Percentiles rank a stretch among this genome's conserved stretches.
Evolutionary conservation across 2,329 filamentous ascomycete species (phyloP).

Genomic region (Trichoderma cornu-damae): DNA sequence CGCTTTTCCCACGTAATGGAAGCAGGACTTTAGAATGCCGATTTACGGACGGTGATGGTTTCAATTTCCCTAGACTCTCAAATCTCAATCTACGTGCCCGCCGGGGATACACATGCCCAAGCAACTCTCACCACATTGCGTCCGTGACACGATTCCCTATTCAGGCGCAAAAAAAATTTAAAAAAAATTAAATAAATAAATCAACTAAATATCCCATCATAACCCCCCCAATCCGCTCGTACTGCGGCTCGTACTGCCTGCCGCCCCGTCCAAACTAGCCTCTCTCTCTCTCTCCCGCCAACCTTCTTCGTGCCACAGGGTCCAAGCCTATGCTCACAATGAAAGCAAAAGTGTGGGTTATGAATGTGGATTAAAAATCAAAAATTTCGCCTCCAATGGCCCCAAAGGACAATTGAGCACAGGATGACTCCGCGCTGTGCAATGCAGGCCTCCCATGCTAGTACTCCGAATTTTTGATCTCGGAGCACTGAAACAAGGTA

Average conservation of each 20-base stretch:
- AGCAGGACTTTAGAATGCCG: too few relatives aligned
- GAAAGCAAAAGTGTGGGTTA: slow-evolving; percentile 38
- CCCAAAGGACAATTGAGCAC: slow-evolving; percentile 48
- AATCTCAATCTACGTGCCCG: too few relatives aligned
- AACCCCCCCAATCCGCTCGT: background rate
- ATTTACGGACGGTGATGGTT: too few relatives aligned
- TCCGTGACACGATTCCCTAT: too few relatives aligned
- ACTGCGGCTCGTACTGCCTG: background rate
- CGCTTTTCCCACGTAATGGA: too few relatives aligned
- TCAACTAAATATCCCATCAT: background rate
- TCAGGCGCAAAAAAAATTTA: too few relatives aligned
- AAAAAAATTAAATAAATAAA: background rate
- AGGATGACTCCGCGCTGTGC: slow-evolving; percentile 48
- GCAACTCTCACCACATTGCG: too few relatives aligned
- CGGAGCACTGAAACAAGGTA: slow-evolving; percentile 43
- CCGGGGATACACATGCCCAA: too few relatives aligned
- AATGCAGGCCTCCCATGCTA: slow-evolving; percentile 47
- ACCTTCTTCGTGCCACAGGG: slow-evolving; percentile 43
- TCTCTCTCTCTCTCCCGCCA: too few relatives aligned
- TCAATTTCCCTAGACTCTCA: too few relatives aligned
- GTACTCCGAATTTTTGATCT: slow-evolving; percentile 41
- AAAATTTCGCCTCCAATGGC: slow-evolving; percentile 49
- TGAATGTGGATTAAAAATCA: too few relatives aligned
- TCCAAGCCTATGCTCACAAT: slow-evolving; percentile 37
- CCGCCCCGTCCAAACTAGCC: too few relatives aligned